These are phyloP conservation scores for Globisporangium solare DNA, from an alignment of 352 stramenopile genomes.

Conservation along the genomic window DNA sequence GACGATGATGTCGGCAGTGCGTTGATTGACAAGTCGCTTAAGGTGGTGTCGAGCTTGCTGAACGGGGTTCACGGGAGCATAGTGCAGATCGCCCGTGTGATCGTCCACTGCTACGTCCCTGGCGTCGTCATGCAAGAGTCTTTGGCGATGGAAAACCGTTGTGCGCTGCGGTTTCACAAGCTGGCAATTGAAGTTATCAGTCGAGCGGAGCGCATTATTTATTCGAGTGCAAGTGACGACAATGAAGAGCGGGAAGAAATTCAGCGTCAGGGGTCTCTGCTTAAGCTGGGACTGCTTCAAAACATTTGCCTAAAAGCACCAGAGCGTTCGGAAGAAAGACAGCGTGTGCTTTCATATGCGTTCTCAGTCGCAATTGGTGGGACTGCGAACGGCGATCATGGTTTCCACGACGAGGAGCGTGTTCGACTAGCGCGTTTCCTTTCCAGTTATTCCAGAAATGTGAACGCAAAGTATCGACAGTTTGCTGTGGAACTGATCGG, in stretches of 20 bases:
- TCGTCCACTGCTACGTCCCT: constrained; percentile 72
- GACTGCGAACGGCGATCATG: constrained; percentile 5
- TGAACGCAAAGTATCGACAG: constrained; percentile 72
- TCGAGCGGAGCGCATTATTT: constrained; percentile 25
- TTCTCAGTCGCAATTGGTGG: constrained; percentile 37
- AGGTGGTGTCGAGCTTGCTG: constrained; percentile 43
- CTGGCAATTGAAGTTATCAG: constrained; percentile 48
- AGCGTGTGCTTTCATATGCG: constrained; percentile 54
- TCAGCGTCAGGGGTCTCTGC: constrained; percentile 33
- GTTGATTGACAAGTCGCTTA: constrained; percentile 32
- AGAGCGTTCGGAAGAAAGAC: constrained; percentile 63
- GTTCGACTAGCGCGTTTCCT: constrained; percentile 64
- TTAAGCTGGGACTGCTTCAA: constrained; percentile 57
- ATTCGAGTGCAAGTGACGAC: constrained; percentile 13
- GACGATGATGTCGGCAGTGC: constrained; percentile 35
- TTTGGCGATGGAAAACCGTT: constrained; percentile 41
- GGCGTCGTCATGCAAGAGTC: constrained; percentile 66
- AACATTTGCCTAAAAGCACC: constrained; percentile 76
- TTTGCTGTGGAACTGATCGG: constrained; percentile 77
- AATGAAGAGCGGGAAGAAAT: constrained; percentile 27
- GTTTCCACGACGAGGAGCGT: constrained; percentile 50
- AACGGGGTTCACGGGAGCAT: constrained; percentile 49
- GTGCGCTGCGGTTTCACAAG: constrained; percentile 62
- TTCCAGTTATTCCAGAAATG: constrained; percentile 64
- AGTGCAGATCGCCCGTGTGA: constrained; percentile 43